Base-by-base conservation (phyloP, 2,329 filamentous ascomycete genomes). In the Shiraia sp. region DNA sequence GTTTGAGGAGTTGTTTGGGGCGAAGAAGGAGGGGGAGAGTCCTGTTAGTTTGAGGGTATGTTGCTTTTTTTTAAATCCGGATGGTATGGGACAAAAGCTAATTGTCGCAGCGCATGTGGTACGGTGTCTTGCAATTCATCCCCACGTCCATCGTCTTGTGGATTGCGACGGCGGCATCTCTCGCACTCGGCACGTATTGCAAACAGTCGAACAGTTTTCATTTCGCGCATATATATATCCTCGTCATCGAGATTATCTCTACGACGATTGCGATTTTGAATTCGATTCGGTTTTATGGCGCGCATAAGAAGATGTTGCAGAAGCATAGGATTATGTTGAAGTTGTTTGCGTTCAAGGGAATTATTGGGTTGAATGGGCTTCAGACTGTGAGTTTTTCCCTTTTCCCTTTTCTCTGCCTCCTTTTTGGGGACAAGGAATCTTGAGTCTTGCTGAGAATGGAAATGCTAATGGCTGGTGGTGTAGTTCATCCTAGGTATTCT, bases 141-240 rank as follows among this genome's bases (percentile, higher is more conserved):
- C 63, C 60, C 7, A 47, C 50, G 1, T 51, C 50, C 26, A 46
- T 63, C 35, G 53, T 63, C 28, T 39, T 66, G 33, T 66, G 63
- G 63, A 42, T 63, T 13, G 53, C 55, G 6, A 63, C 59, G 2
- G 53, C 32, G 12, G 44, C 51, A 14, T 48, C 53, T 7, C 35
- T 65, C 13, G 59, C 61, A 3, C 49, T 42, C 1, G 58, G 55
- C n/a, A 51, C 41, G 13, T 66, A 63, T 41, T 67, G 63, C 53
- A 44, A 47, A 23, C 50, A 53, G 17, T 61, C 57, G 23, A 65
- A 65, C 35, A 63, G 45, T 40, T 24, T 44, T 1, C 54, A 61
- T 28, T 65, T 63, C 38, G 59, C 60, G 6, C 56, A 66, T 35
- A 61, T 67, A 36, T 66, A 62, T 61, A 50, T 66, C 35, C 47